Percentiles rank a stretch among this genome's conserved stretches.
Evolutionary conservation across 2,329 filamentous ascomycete genomes (phyloP).

Genomic region (Sporothrix euskadiensis): DNA sequence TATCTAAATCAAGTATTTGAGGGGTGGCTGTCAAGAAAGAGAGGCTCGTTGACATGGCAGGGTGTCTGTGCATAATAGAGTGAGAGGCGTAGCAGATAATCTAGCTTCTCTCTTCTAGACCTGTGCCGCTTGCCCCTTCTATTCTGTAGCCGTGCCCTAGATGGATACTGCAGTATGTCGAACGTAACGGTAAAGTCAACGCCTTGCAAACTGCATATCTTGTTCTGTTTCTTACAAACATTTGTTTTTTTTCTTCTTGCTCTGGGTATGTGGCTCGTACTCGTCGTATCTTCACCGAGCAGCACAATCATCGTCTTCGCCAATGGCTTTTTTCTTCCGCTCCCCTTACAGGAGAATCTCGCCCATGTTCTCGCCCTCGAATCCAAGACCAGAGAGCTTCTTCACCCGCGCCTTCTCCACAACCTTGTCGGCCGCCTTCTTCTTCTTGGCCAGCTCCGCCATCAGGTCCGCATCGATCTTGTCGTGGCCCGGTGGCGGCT

Average conservation of each 20-base stretch:
- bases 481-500: slow-evolving; percentile 69
- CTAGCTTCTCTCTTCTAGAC: too few species aligned
- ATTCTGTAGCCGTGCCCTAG: background rate
- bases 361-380: slow-evolving; percentile 81
- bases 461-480: slow-evolving; percentile 53
- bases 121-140: background rate
- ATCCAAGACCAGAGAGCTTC: slow-evolving; percentile 75
- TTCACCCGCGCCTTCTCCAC: slow-evolving; percentile 71
- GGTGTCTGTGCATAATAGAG: background rate
- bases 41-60: background rate
- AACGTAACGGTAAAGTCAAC: too few species aligned
- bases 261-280: background rate
- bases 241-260: background rate
- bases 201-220: background rate
- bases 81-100: background rate
- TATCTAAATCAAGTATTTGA: slow-evolving; percentile 14
- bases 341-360: slow-evolving; percentile 65
- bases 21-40: background rate
- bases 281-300: background rate
- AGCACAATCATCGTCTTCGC: background rate
- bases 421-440: slow-evolving; percentile 66
- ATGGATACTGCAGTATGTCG: background rate
- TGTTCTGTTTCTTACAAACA: background rate
- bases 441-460: slow-evolving; percentile 69
- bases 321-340: background rate